A percentile compares a stretch with the other conserved stretches of the same genome.
Evolutionary conservation across 805 yeast genomes (phyloP).

Genomic region (Hanseniaspora pseudoguilliermondii): DNA sequence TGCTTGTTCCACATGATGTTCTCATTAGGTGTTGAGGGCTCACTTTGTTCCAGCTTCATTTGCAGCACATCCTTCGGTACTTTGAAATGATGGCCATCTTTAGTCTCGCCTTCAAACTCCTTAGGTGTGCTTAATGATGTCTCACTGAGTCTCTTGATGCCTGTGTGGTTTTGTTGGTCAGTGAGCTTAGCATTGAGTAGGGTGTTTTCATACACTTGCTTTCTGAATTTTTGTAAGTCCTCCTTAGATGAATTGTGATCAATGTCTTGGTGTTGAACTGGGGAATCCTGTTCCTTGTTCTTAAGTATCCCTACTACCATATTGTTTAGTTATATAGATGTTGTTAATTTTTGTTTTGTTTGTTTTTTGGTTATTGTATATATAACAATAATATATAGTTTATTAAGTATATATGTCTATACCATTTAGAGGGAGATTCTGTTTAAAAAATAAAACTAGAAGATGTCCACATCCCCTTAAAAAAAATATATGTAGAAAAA

Average conservation of each 20-base stretch:
- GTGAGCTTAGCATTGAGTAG: constrained; percentile 52
- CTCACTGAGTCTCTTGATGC: constrained; percentile 20
- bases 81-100: constrained; percentile 10
- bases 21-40: constrained; percentile 21
- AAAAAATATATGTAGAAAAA: too few species aligned
- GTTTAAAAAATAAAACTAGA: too few species aligned
- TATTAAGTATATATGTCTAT: too few species aligned
- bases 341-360: not conserved
- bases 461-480: too few species aligned
- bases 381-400: too few species aligned
- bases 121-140: constrained; percentile 10
- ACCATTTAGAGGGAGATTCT: too few species aligned
- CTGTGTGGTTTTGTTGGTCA: constrained; percentile 5
- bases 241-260: constrained; percentile 17
- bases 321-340: not conserved
- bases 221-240: constrained; percentile 34
- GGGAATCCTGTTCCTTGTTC: constrained; percentile 27
- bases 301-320: constrained; percentile 36
- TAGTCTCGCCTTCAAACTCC: constrained; percentile 4
- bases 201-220: constrained; percentile 70
- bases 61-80: constrained; percentile 26
- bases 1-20: constrained; percentile 77
- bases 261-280: not conserved
- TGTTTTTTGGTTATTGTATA: too few species aligned
- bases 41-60: constrained; percentile 22